Evolutionary conservation across 768 basidiomycete genomes (phyloP), one percentile per base, ranked within the genome.

Genomic region (Strobilomyces dryophilus): DNA sequence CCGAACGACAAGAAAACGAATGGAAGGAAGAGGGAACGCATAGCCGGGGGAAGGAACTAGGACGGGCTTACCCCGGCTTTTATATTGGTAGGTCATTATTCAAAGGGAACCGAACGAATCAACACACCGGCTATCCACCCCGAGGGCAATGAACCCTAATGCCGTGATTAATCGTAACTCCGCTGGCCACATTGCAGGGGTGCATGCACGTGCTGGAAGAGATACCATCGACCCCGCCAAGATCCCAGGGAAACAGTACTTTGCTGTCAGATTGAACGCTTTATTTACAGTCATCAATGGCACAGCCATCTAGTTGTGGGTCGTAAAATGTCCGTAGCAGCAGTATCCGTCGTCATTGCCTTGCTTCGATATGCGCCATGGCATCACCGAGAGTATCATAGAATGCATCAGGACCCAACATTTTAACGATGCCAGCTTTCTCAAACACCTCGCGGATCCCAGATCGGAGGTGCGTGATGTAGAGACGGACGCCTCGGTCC

Each of bases 331-430:
- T 47, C n/a, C n/a, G n/a, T 34, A 6, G 32, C 18, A 3, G 14
- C n/a, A 36, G 11, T 5, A 26, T 18, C 3, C 4, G 31, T 20
- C 11, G 32, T 52, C 47, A 59, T 15, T 58, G 53, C 15, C 59
- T 53, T 17, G 58, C 48, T 59, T 76, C 71, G 15, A 78, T 64
- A 24, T 54, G 69, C 17, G 66, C 52, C 57, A 79, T 78, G 3
- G 76, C 78, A 36, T 67, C 69, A 27, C 70, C 65, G 15, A 79
- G 69, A 42, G 75, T 76, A 51, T 72, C 69, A 51, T 71, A 76
- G 59, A 80, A 75, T 6, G 71, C 70, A 21, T 73, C 70, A n/a
- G 69, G 66, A 24, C 79, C 79, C 9, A 79, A 64, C 37, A 79
- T 58, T 39, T 60, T 55, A 14, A 74, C 67, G 31, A 79, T 70